These are phyloP conservation scores for Aureobasidium sp. DNA, from an alignment of 2,329 filamentous ascomycete genomes.

Conservation along the genomic window DNA sequence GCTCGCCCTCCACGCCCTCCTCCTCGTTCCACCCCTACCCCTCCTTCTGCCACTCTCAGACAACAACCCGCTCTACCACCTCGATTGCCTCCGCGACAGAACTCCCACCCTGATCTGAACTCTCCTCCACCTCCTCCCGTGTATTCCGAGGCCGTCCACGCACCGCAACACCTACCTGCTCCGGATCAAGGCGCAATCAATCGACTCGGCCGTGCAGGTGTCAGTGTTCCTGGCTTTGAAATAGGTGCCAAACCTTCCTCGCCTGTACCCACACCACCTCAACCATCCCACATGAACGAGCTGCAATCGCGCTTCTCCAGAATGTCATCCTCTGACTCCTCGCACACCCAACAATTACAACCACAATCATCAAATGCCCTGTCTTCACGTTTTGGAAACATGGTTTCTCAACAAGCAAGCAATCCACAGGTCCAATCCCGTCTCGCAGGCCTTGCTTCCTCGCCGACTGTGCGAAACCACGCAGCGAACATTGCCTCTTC, in stretches of 20 bases:
- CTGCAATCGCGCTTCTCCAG: constrained; percentile 57
- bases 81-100: constrained; percentile 60
- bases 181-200: constrained; percentile 49
- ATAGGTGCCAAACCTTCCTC: constrained; percentile 46
- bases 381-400: constrained; percentile 5
- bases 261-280: constrained; percentile 21
- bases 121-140: constrained; percentile 37
- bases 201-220: constrained; percentile 62
- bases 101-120: constrained; percentile 40
- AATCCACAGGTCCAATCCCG: constrained; percentile 57
- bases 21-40: constrained; percentile 17
- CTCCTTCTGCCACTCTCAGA: constrained; percentile 20
- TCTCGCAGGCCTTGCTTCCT: constrained; percentile 52
- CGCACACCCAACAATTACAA: constrained; percentile 9
- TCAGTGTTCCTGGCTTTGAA: constrained; percentile 69
- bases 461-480: constrained; percentile 31
- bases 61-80: constrained; percentile 54
- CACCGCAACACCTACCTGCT: constrained; percentile 19
- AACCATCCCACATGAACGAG: constrained; percentile 48
- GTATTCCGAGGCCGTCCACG: constrained; percentile 35
- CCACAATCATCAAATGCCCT: neutral
- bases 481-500: neutral
- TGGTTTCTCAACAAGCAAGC: constrained; percentile 33
- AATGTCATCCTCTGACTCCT: constrained; percentile 25
- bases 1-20: constrained; percentile 16